A percentile compares a stretch with the other conserved stretches of the same genome.
Conservation (phyloP, 2,329 filamentous ascomycete genomes). For the Cryphonectria nitschkei region DNA sequence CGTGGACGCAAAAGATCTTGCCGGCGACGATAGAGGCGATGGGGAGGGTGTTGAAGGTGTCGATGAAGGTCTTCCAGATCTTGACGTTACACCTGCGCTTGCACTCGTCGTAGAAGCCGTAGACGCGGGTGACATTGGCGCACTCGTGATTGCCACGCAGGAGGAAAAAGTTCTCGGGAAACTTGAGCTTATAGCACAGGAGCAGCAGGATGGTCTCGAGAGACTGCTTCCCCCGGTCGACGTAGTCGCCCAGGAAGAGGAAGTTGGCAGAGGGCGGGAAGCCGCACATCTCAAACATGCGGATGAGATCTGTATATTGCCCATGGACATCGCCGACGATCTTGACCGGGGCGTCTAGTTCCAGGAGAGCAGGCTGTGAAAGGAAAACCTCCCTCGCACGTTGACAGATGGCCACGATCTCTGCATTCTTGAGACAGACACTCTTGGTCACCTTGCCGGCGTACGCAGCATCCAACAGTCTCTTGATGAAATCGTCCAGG, state of each 20-base stretch:
- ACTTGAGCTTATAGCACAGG: constrained; percentile 96
- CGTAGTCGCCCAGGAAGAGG: constrained; percentile 93
- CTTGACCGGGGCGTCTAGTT: constrained; percentile 93
- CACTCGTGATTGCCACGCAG: constrained; percentile 95
- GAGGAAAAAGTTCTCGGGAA: constrained; percentile 95
- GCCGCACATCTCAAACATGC: constrained; percentile 98
- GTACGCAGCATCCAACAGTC: constrained; percentile 91
- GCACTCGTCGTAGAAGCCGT: constrained; percentile 98
- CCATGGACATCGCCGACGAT: constrained; percentile 97
- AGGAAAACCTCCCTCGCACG: constrained; percentile 88
- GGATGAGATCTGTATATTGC: constrained; percentile 93
- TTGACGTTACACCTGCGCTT: constrained; percentile 96
- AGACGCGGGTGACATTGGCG: constrained; percentile 92
- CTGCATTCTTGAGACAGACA: constrained; percentile 95
- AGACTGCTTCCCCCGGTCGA: constrained; percentile 94
- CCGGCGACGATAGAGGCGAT: constrained; percentile 96
- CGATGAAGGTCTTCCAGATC: constrained; percentile 97
- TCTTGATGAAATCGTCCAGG: constrained; percentile 95
- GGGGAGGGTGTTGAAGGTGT: constrained; percentile 93
- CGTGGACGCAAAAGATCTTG: constrained; percentile 98
- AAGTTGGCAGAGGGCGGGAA: constrained; percentile 93
- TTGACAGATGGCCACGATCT: constrained; percentile 91
- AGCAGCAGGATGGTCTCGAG: constrained; percentile 92
- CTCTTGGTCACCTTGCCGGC: constrained; percentile 97
- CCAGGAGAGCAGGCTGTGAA: constrained; percentile 87